These are phyloP conservation scores for Aureobasidium leucospermi DNA, from an alignment of 2,329 filamentous ascomycete genomes.

Conservation along the genomic window DNA sequence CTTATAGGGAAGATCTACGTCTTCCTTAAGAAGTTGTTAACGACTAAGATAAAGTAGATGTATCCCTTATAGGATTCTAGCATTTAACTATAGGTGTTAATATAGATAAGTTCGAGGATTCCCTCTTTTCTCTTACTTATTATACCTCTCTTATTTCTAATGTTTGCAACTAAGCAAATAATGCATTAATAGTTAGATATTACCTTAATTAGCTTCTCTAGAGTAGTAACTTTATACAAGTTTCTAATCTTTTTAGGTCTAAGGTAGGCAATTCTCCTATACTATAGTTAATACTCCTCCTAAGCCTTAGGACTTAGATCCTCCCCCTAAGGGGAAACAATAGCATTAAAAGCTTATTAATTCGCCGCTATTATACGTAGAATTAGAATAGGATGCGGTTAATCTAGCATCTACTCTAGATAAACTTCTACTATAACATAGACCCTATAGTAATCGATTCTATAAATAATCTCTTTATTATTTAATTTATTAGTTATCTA, in stretches of 20 bases:
- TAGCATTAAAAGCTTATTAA: neutral
- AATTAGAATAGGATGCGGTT: neutral
- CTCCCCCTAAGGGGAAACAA: neutral
- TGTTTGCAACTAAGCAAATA: too few species aligned
- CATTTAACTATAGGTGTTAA: too few species aligned
- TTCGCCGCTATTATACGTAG: too few species aligned
- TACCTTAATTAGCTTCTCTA: too few species aligned
- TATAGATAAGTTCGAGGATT: too few species aligned
- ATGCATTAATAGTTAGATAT: too few species aligned
- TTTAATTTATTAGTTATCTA: neutral
- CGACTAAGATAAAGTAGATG: too few species aligned
- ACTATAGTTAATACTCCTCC: neutral
- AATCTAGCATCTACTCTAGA: neutral
- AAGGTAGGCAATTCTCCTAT: too few species aligned
- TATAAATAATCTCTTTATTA: neutral
- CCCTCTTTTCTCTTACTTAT: too few species aligned
- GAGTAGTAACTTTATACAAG: too few species aligned
- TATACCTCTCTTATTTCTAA: too few species aligned
- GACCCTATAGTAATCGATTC: neutral
- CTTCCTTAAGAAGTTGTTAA: neutral
- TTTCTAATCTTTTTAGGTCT: neutral
- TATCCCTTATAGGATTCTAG: too few species aligned
- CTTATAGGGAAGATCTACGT: neutral
- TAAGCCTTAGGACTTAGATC: neutral
- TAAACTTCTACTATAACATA: neutral